Evolutionary conservation across 2,329 filamentous ascomycete species (phyloP).

Genomic region (Calonectria montana): DNA sequence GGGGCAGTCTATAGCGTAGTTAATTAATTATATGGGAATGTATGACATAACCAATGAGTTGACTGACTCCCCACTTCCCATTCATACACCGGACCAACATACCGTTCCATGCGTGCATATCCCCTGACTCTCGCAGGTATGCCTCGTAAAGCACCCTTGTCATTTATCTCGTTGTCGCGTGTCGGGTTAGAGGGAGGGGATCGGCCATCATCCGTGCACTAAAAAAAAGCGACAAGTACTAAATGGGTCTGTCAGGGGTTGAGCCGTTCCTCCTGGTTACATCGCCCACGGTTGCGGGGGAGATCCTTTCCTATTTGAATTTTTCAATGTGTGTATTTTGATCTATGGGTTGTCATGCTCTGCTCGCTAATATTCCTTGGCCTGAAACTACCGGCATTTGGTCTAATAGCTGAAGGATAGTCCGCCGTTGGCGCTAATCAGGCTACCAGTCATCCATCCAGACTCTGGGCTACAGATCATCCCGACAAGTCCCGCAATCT

Average conservation of each 20-base stretch:
- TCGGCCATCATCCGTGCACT: neutral
- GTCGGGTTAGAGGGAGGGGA: neutral
- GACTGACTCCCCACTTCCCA: neutral
- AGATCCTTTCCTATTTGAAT: neutral
- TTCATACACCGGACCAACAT: neutral
- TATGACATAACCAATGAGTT: no score
- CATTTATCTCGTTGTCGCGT: neutral
- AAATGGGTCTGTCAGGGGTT: neutral
- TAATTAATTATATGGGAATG: neutral
- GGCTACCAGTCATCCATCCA: conserved; percentile 73
- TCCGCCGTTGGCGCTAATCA: conserved; percentile 72
- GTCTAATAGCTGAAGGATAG: conserved; percentile 22
- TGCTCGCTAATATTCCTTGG: neutral
- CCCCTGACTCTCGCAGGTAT: neutral
- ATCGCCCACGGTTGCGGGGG: neutral
- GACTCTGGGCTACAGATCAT: conserved; percentile 74
- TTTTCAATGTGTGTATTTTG: neutral
- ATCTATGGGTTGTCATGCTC: neutral
- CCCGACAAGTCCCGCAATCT: conserved; percentile 73
- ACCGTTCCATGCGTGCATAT: neutral
- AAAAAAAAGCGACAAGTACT: neutral
- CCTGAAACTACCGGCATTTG: neutral
- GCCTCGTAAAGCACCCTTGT: neutral
- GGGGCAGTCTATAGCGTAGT: neutral
- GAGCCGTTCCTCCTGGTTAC: neutral